Conservation (phyloP, 202 grass and related monocot species). For the Cymbopogon flexuosus region DNA sequence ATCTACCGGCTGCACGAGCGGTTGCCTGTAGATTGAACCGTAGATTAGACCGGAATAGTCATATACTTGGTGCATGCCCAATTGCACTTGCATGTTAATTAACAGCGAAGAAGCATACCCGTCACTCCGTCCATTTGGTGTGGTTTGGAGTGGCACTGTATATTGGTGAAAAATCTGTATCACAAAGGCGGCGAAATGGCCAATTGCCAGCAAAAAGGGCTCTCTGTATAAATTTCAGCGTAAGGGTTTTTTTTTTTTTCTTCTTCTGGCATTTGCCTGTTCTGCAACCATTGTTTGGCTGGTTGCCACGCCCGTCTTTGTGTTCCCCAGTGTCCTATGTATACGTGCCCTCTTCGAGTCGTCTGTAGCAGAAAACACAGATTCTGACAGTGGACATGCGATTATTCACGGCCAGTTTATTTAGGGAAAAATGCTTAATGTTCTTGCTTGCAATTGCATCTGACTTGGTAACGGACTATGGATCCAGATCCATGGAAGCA, state of each 20-base stretch:
- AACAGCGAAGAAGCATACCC: constrained; percentile 7
- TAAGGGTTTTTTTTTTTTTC: not conserved
- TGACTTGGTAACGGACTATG: too few relatives aligned
- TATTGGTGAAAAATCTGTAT: not conserved
- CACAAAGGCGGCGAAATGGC: not conserved
- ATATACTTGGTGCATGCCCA: not conserved
- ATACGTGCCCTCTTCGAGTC: too few relatives aligned
- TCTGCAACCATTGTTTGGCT: not conserved
- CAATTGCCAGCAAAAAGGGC: not conserved
- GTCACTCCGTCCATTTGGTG: not conserved
- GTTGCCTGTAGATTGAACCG: constrained; percentile 19
- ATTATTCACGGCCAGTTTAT: too few relatives aligned
- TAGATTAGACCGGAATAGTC: constrained; percentile 28
- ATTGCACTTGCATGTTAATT: not conserved
- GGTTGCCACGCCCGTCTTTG: not conserved
- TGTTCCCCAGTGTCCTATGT: not conserved
- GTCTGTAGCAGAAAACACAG: too few relatives aligned
- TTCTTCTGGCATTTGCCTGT: not conserved
- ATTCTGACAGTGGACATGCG: too few relatives aligned
- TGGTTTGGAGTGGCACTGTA: constrained; percentile 11
- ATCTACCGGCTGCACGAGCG: constrained; percentile 69
- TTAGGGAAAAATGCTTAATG: too few relatives aligned
- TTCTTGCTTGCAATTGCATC: too few relatives aligned
- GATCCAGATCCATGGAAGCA: too few relatives aligned
- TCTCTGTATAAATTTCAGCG: not conserved